A percentile compares a stretch with the other conserved stretches of the same genome.
Conservation (phyloP, 768 basidiomycete genomes). For the Pilatotrama ljubarskyi region DNA sequence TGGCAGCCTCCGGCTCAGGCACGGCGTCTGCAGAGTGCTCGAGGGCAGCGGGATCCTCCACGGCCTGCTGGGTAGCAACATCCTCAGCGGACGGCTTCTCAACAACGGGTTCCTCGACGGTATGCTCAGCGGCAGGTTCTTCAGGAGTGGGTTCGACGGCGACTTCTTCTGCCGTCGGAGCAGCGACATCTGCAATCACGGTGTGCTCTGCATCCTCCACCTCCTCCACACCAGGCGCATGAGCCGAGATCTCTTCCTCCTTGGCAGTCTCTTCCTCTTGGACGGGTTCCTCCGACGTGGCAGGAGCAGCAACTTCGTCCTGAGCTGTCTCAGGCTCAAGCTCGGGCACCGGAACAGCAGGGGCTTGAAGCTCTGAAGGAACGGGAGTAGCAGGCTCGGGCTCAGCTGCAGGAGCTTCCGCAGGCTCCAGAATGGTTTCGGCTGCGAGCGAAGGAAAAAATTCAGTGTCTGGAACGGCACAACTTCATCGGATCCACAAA, state of each 20-base stretch:
- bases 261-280: constrained; percentile 4
- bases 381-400: not conserved
- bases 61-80: too few species aligned
- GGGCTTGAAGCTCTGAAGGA: constrained; percentile 3
- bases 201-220: constrained; percentile 2
- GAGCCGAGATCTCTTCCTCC: constrained; percentile 1
- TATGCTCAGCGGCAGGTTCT: not conserved
- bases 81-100: not conserved
- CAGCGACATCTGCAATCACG: not conserved
- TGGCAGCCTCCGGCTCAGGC: not conserved
- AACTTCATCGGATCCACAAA: not conserved
- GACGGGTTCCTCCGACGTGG: not conserved
- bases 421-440: not conserved
- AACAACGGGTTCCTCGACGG: not conserved
- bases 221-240: not conserved
- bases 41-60: not conserved
- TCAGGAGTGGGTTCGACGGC: not conserved
- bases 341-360: not conserved
- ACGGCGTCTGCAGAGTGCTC: not conserved
- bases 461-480: too few species aligned
- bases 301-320: not conserved
- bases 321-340: not conserved
- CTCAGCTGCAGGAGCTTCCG: not conserved
- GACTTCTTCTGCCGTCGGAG: not conserved
- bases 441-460: not conserved